Conservation (phyloP, 257 asterid genomes). For the Nicotiana obtusifolia region DNA sequence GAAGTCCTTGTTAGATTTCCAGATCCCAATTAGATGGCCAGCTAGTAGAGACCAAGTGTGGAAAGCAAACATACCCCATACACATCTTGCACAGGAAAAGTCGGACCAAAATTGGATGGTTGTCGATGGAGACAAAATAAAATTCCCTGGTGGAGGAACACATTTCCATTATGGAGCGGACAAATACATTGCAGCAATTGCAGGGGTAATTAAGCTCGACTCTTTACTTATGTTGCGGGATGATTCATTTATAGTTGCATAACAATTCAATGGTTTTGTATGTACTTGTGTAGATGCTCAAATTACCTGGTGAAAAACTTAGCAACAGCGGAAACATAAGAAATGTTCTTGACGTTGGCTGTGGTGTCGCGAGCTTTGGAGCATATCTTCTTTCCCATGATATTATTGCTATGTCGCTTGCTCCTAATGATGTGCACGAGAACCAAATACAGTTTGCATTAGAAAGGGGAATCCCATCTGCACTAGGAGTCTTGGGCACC, state of each 20-base stretch:
- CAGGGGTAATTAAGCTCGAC: constrained; percentile 46
- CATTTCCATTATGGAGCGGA: constrained; percentile 91
- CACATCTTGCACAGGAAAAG: constrained; percentile 86
- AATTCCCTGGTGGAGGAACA: constrained; percentile 97
- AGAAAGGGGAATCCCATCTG: constrained; percentile 92
- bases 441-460: constrained; percentile 93
- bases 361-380: constrained; percentile 98
- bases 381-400: constrained; percentile 77
- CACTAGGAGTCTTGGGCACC: constrained; percentile 88
- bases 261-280: background rate
- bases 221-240: background rate
- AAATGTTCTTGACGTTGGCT: constrained; percentile 90
- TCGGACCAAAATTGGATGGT: constrained; percentile 95
- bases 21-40: constrained; percentile 96
- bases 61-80: constrained; percentile 94
- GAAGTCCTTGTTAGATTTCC: constrained; percentile 59
- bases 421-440: constrained; percentile 94
- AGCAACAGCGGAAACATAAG: constrained; percentile 67
- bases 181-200: constrained; percentile 76
- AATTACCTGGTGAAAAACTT: constrained; percentile 66
- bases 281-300: constrained; percentile 65
- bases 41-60: constrained; percentile 86
- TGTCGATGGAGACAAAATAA: constrained; percentile 82
- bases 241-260: background rate
- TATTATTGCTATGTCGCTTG: constrained; percentile 86